Conservation (phyloP, 805 yeast genomes). For the Grigorovia humatica region DNA sequence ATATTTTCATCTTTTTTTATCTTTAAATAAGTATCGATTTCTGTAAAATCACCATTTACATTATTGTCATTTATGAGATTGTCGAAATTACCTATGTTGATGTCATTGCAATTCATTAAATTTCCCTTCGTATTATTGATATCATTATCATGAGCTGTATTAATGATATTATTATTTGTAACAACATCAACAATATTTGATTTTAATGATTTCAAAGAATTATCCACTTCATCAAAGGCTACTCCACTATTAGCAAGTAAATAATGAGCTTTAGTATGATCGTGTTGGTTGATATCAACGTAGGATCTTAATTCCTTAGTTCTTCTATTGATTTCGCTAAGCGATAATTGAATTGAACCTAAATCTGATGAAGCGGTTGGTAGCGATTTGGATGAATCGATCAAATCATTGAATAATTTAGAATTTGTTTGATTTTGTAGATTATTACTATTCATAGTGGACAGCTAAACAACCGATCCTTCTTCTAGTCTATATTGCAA, state of each 20-base stretch:
- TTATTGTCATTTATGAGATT: background rate
- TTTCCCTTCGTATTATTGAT: background rate
- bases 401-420: conserved; percentile 48
- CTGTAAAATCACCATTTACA: conserved; percentile 14
- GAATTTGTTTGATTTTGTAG: conserved; percentile 5
- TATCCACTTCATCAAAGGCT: conserved; percentile 72
- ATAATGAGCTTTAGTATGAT: conserved; percentile 71
- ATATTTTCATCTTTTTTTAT: conserved; percentile 75
- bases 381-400: conserved; percentile 67
- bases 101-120: background rate
- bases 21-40: conserved; percentile 53
- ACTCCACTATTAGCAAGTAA: conserved; percentile 83
- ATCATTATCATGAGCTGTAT: background rate
- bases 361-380: conserved; percentile 57
- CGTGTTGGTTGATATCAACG: conserved; percentile 1
- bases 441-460: background rate
- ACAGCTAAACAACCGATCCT: background rate
- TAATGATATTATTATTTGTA: background rate
- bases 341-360: conserved; percentile 72
- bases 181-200: background rate
- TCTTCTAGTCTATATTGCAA: background rate
- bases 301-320: conserved; percentile 43
- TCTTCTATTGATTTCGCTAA: conserved; percentile 65
- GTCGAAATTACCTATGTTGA: background rate
- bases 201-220: conserved; percentile 34